Percentiles rank a stretch among this genome's conserved stretches.
These are phyloP conservation scores for Citeromyces nyonsensis DNA, from an alignment of 805 yeast species.

Conservation along the genomic window DNA sequence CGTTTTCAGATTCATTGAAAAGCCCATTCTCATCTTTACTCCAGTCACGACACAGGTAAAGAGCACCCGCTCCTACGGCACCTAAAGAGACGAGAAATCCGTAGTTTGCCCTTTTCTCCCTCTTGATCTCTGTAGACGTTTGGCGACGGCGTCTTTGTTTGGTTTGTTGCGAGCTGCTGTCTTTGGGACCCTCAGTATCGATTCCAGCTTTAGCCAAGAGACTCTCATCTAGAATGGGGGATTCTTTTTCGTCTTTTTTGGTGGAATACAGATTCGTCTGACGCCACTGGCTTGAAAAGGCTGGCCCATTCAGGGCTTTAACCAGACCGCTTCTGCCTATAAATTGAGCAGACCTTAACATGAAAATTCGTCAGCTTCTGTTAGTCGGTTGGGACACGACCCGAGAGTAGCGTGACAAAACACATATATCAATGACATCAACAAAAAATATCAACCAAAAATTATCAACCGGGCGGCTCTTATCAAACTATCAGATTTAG, in stretches of 20 bases:
- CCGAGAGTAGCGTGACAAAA: not conserved
- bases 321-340: not conserved
- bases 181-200: constrained; percentile 28
- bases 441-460: not conserved
- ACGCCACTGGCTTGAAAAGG: no score
- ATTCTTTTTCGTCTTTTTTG: constrained; percentile 12
- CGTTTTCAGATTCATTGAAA: constrained; percentile 38
- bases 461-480: not conserved
- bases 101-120: constrained; percentile 62
- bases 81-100: constrained; percentile 34
- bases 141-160: constrained; percentile 33
- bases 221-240: constrained; percentile 66
- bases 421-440: not conserved
- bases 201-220: constrained; percentile 74
- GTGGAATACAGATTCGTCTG: no score
- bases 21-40: constrained; percentile 46
- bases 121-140: constrained; percentile 63
- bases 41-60: constrained; percentile 74
- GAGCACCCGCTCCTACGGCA: constrained; percentile 32
- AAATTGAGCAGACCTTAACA: not conserved
- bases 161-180: constrained; percentile 3
- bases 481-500: not conserved
- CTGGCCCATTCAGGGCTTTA: no score
- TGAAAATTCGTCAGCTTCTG: not conserved
- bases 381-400: not conserved